Conservation (phyloP, 345 rosid species). For the Aethionema arabicum region DNA sequence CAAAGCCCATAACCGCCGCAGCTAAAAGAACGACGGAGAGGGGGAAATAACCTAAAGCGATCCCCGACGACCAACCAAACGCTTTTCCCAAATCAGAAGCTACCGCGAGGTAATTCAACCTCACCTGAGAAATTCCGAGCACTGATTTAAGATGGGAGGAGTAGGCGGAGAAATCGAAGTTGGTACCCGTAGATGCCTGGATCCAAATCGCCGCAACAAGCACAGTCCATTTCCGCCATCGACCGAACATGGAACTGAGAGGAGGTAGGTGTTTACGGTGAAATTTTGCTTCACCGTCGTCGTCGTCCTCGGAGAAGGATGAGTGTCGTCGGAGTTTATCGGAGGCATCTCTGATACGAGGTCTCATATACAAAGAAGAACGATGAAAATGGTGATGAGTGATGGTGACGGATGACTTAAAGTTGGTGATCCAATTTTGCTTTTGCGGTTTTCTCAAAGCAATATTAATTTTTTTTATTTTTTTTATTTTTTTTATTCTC, state of each 20-base stretch:
- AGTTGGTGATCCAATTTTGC: constrained; percentile 26
- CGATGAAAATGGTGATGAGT: constrained; percentile 16
- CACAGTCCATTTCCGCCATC: constrained; percentile 68
- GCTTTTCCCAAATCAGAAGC: constrained; percentile 84
- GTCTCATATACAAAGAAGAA: constrained; percentile 33
- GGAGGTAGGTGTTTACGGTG: constrained; percentile 36
- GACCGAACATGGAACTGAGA: constrained; percentile 46
- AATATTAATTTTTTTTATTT: too few relatives aligned
- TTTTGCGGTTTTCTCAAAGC: background rate
- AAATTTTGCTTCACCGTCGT: constrained; percentile 26
- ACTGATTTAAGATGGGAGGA: constrained; percentile 57
- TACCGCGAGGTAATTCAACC: constrained; percentile 63
- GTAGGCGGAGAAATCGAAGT: constrained; percentile 78
- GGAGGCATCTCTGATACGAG: constrained; percentile 36
- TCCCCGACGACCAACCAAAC: constrained; percentile 74
- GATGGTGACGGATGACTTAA: constrained; percentile 32
- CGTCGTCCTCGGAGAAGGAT: constrained; percentile 26
- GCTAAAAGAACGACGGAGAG: constrained; percentile 57
- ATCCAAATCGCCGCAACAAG: constrained; percentile 68
- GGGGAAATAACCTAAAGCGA: constrained; percentile 54
- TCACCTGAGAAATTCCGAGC: constrained; percentile 70
- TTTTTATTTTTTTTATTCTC: too few relatives aligned
- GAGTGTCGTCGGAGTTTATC: constrained; percentile 30
- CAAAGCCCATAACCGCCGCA: constrained; percentile 52
- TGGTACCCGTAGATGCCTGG: constrained; percentile 80